Conservation (phyloP, 768 basidiomycete genomes). For the Boletus tomentosulus region DNA sequence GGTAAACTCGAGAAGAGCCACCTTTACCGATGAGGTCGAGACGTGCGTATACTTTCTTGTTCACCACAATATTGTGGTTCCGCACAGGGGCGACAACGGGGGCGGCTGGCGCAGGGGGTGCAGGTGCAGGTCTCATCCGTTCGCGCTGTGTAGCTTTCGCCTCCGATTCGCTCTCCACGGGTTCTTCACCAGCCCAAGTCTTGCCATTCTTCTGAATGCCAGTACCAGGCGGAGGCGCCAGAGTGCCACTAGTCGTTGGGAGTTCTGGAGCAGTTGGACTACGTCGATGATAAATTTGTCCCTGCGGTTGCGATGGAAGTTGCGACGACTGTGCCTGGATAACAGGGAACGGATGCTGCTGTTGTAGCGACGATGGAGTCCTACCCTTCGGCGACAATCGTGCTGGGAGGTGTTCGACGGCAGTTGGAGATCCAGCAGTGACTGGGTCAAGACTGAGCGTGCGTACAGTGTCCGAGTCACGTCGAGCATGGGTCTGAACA, state of each 20-base stretch:
- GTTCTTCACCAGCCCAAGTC: conserved; percentile 48
- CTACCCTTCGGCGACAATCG: conserved; percentile 32
- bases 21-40: conserved; percentile 90
- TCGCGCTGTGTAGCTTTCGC: conserved; percentile 25
- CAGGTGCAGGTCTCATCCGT: conserved; percentile 31
- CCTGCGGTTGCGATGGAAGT: conserved; percentile 17
- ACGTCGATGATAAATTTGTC: conserved; percentile 49
- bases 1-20: conserved; percentile 93
- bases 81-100: conserved; percentile 29
- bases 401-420: conserved; percentile 38
- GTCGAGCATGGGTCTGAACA: conserved; percentile 51
- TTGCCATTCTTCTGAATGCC: conserved; percentile 30
- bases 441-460: conserved; percentile 36
- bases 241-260: conserved; percentile 39
- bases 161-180: conserved; percentile 35
- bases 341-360: conserved; percentile 27
- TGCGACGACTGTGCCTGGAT: conserved; percentile 24
- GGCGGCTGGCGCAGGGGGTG: conserved; percentile 28
- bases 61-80: conserved; percentile 42
- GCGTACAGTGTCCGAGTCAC: conserved; percentile 75
- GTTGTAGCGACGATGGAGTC: conserved; percentile 16
- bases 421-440: conserved; percentile 53
- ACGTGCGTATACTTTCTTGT: conserved; percentile 78
- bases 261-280: conserved; percentile 70
- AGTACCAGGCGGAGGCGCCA: conserved; percentile 14